Evolutionary conservation across 2,329 filamentous ascomycete species (phyloP).

Genomic region (Colletotrichum somersetense): DNA sequence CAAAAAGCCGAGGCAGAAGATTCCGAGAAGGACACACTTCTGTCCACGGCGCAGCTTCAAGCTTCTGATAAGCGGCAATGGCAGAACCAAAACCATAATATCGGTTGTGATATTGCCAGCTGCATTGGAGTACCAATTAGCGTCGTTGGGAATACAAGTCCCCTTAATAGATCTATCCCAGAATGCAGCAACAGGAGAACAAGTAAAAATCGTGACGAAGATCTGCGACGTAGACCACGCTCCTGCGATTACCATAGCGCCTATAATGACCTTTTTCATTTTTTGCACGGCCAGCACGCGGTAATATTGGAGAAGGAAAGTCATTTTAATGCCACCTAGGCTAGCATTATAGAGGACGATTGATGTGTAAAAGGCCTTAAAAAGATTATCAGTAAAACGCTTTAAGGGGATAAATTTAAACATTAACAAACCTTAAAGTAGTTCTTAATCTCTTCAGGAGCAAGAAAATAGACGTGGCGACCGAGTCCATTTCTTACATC

Average conservation of each 20-base stretch:
- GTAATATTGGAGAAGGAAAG: slow-evolving; percentile 54
- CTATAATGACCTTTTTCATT: slow-evolving; percentile 46
- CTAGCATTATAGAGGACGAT: slow-evolving; percentile 50
- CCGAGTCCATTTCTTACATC: slow-evolving; percentile 42
- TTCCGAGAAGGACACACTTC: slow-evolving; percentile 45
- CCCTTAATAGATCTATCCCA: slow-evolving; percentile 45
- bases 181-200: slow-evolving; percentile 46
- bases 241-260: slow-evolving; percentile 46
- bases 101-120: slow-evolving; percentile 44
- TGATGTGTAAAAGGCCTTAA: slow-evolving; percentile 50
- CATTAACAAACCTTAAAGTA: slow-evolving; percentile 31
- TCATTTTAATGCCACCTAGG: slow-evolving; percentile 51
- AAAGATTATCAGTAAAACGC: background rate
- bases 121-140: slow-evolving; percentile 47
- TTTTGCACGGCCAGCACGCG: slow-evolving; percentile 50
- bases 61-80: slow-evolving; percentile 41
- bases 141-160: slow-evolving; percentile 44
- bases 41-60: slow-evolving; percentile 38
- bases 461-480: slow-evolving; percentile 37
- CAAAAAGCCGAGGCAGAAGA: slow-evolving; percentile 45
- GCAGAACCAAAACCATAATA: slow-evolving; percentile 41
- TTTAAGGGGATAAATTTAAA: background rate
- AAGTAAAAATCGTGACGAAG: slow-evolving; percentile 46
- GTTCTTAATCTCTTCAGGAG: slow-evolving; percentile 11
- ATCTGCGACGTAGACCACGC: slow-evolving; percentile 48